These are phyloP conservation scores for Xylaria sp. DNA, from an alignment of 495 filamentous ascomycete genomes.

Conservation along the genomic window DNA sequence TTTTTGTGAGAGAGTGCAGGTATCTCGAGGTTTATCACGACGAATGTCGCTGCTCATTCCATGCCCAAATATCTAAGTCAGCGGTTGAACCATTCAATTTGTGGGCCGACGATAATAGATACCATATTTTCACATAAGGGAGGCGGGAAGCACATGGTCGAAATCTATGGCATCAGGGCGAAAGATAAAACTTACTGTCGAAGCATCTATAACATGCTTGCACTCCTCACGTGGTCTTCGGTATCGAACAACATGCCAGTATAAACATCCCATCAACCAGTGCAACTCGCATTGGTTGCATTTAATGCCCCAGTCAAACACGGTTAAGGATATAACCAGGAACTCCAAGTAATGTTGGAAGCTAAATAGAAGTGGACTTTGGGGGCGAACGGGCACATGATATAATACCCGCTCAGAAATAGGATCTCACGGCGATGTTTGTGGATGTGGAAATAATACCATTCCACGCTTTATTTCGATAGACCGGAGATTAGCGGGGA, in stretches of 20 bases:
- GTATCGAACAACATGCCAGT: neutral
- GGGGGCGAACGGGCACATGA: neutral
- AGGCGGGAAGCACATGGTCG: neutral
- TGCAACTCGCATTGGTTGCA: slow-evolving; percentile 2
- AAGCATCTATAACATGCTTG: neutral
- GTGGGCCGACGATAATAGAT: neutral
- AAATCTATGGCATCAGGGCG: neutral
- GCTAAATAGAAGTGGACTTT: neutral
- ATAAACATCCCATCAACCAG: neutral
- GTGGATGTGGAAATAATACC: slow-evolving; percentile 1
- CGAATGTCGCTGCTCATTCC: neutral
- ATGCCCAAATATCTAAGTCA: neutral
- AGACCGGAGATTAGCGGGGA: neutral
- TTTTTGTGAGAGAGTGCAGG: slow-evolving; percentile 43
- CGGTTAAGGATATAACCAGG: neutral
- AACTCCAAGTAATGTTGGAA: slow-evolving; percentile 3
- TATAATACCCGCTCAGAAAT: slow-evolving; percentile 15
- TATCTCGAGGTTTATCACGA: neutral
- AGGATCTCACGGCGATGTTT: slow-evolving; percentile 19
- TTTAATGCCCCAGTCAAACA: neutral
- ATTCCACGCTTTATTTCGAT: neutral
- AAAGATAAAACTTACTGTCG: neutral
- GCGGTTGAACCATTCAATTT: neutral
- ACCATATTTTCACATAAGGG: neutral
- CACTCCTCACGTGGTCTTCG: neutral